These are phyloP conservation scores for Nissolia schottii DNA, from an alignment of 306 rosid species.

Conservation along the genomic window DNA sequence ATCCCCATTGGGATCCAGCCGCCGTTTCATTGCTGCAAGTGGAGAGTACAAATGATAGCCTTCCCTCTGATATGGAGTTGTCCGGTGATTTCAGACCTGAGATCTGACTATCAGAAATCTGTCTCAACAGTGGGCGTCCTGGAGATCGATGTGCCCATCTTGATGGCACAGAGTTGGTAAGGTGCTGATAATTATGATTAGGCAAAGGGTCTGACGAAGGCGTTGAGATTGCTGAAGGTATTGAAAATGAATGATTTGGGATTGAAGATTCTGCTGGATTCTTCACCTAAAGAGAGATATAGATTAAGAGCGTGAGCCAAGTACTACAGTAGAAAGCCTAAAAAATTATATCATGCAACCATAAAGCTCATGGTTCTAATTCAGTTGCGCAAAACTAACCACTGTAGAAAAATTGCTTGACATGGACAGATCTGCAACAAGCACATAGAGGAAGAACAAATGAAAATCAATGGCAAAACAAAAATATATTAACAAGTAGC, in stretches of 20 bases:
- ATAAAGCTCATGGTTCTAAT: slow-evolving; percentile 19
- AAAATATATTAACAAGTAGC: neutral
- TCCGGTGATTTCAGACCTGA: slow-evolving; percentile 73
- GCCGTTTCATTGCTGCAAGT: slow-evolving; percentile 76
- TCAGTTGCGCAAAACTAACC: slow-evolving; percentile 47
- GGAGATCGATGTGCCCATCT: slow-evolving; percentile 75
- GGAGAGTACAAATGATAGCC: slow-evolving; percentile 70
- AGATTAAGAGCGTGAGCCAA: slow-evolving; percentile 14
- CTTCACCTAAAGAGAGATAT: slow-evolving; percentile 53
- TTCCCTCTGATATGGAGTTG: slow-evolving; percentile 79
- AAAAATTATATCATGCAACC: slow-evolving; percentile 25
- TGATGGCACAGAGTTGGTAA: slow-evolving; percentile 55
- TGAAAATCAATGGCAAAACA: slow-evolving; percentile 37
- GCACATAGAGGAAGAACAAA: slow-evolving; percentile 26
- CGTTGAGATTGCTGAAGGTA: slow-evolving; percentile 51
- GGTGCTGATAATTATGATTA: slow-evolving; percentile 41
- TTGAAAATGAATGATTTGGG: slow-evolving; percentile 50
- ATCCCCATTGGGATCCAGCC: slow-evolving; percentile 68
- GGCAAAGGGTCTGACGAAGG: slow-evolving; percentile 51
- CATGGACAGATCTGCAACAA: slow-evolving; percentile 62
- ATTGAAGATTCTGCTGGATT: slow-evolving; percentile 48
- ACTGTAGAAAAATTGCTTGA: slow-evolving; percentile 62
- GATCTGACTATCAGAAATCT: slow-evolving; percentile 76
- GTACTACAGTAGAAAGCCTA: neutral
- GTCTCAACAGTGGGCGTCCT: slow-evolving; percentile 70